Base-by-base conservation (phyloP, 1,284 basidiomycete species). In the Tilletia horrida region DNA sequence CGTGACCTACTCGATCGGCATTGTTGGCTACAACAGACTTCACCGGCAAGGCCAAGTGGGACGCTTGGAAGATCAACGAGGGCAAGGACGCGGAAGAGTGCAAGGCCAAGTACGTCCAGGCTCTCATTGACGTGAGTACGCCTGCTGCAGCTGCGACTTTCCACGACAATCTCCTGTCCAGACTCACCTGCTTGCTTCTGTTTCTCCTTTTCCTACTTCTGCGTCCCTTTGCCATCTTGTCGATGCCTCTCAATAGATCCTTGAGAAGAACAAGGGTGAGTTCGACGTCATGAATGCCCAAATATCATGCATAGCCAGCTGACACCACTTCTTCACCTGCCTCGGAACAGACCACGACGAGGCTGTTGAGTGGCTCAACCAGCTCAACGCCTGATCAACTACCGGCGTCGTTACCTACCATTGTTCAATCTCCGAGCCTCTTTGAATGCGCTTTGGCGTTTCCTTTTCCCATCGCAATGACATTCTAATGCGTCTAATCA, bases 41-140 rank as follows among this genome's bases (percentile, higher is more conserved):
- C 63, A 67, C 74, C 40, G 77, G 77, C 66, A 79, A 79, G 77
- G 74, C 74, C 73, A 79, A 79, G 73, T 79, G 77, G 77, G 77
- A 79, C 27, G 79, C 76, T 11, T 75, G 71, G 67, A 76, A 75
- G 64, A 75, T 68, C 29, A 61, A 66, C 44, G 66, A 78, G 73
- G 77, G 77, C 55, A 67, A 67, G 66, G 71, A 69, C 68, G 67
- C 70, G 66, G 77, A 79, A 59, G 74, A 68, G 1, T 76, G 76
- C 63, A 75, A 79, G 72, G 63, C 75, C 69, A 68, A 76, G 61
- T 79, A 79, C 71, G 77, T 79, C 31, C 70, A 77, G 31, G 69
- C 71, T 52, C 69, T 78, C 27, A 69, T 73, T 44, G 71, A 64
- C 55, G 74, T 76, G 61, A 63, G 73, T 73, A 6, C 16, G 21